Evolutionary conservation across 768 basidiomycete species (phyloP), one percentile per base, ranked within the genome.

Genomic region (Pluteus cervinus): DNA sequence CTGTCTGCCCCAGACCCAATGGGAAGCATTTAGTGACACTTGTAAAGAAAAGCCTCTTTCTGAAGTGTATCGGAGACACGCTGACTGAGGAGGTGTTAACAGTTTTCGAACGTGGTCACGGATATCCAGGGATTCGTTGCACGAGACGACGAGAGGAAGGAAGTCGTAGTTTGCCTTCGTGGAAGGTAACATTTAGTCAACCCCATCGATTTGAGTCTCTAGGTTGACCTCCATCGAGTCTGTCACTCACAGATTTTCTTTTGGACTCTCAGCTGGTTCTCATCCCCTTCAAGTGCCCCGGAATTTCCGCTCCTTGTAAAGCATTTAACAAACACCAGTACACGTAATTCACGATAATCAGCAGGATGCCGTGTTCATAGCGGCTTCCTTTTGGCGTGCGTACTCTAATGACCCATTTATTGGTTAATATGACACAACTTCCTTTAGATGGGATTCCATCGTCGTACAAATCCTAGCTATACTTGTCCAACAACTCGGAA

Each of bases 81-180:
- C 33, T 30, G 24, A 23, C 22, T 33, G 16, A 11, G n/a, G 14
- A 36, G 20, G 11, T 26, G n/a, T 46, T 48, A 15, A 7, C 16
- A 75, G 73, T 63, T 75, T 34, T 56, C 58, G 1, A 68, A 66
- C 40, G 41, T 56, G 12, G 15, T 60, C 1, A 67, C 69, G 14
- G 70, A 71, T 41, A 57, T 70, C 10, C 65, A 66, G 45, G 73
- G 74, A 17, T 74, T 66, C 44, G 59, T 76, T n/a, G 72, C 68
- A 20, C 58, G 72, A 21, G 74, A 76, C 46, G 60, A 61, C 24
- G 35, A 46, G 5, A 54, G 62, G 23, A 65, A 64, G 42, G 74
- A 76, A 46, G 55, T 76, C n/a, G 49, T 75, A 12, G 52, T 75
- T 24, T 63, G 69, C 18, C 46, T 76, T 12, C 65, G 71, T 17